Evolutionary conservation across 2,329 filamentous ascomycete species (phyloP).

Genomic region (Chrysosporium keratinophilum): DNA sequence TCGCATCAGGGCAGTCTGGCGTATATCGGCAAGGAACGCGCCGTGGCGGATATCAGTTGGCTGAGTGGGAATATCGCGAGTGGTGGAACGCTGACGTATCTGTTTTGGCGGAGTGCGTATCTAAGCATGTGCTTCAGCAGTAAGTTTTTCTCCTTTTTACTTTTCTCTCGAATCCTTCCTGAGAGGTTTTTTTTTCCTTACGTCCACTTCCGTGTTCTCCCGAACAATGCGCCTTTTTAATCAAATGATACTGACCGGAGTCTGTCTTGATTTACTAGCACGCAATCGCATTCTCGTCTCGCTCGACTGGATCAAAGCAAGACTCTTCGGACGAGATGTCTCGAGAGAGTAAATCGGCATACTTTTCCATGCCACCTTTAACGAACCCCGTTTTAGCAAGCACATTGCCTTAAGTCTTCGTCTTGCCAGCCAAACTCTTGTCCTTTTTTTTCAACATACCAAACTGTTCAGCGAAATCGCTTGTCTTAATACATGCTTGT

Average conservation of each 20-base stretch:
- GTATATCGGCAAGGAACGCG: conserved; percentile 97
- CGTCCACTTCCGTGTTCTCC: neutral
- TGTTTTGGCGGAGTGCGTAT: conserved; percentile 98
- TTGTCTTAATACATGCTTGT: too few relatives aligned
- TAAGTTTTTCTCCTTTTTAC: conserved; percentile 48
- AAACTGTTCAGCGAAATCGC: too few relatives aligned
- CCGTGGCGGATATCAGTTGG: conserved; percentile 95
- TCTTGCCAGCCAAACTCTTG: too few relatives aligned
- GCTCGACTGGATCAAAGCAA: conserved; percentile 94
- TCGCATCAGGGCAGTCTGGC: conserved; percentile 93
- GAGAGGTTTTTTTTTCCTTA: neutral
- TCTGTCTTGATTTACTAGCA: too few relatives aligned
- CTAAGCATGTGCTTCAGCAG: conserved; percentile 99
- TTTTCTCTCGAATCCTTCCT: neutral
- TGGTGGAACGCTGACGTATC: conserved; percentile 86
- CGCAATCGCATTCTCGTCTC: conserved; percentile 89
- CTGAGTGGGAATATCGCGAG: conserved; percentile 92
- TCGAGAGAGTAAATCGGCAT: conserved; percentile 33
- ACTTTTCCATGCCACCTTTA: neutral
- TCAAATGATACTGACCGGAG: too few relatives aligned
- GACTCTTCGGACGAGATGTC: conserved; percentile 90
- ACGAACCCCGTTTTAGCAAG: too few relatives aligned
- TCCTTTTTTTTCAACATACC: too few relatives aligned
- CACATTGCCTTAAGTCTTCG: too few relatives aligned
- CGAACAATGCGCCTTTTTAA: too few relatives aligned